Evolutionary conservation across 1,139 yeast species (phyloP).

Genomic region (Lodderomyces theae): DNA sequence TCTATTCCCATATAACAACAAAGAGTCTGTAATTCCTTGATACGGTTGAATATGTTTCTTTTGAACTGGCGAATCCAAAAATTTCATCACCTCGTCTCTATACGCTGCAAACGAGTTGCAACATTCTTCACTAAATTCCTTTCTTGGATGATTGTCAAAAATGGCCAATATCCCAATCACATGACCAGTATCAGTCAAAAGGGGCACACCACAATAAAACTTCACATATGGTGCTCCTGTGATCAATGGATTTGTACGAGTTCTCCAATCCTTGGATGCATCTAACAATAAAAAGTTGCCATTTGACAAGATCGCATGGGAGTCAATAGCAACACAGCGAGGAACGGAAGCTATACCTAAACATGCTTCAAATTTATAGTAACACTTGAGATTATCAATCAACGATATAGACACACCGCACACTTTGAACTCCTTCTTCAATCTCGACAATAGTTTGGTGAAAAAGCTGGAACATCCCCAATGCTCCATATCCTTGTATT

Average conservation of each 20-base stretch:
- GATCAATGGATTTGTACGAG: slow-evolving; percentile 57
- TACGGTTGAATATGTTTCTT: slow-evolving; percentile 5
- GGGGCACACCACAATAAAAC: slow-evolving; percentile 65
- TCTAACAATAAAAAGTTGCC: slow-evolving; percentile 54
- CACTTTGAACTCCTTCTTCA: slow-evolving; percentile 38
- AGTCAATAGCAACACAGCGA: slow-evolving; percentile 58
- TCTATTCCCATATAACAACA: slow-evolving; percentile 4
- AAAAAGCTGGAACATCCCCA: slow-evolving; percentile 50
- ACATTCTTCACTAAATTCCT: slow-evolving; percentile 32
- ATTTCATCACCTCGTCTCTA: slow-evolving; percentile 43
- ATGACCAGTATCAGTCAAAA: slow-evolving; percentile 36
- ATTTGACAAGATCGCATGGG: slow-evolving; percentile 60
- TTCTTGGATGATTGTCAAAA: slow-evolving; percentile 50
- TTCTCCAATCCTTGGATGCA: slow-evolving; percentile 68
- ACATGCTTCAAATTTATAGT: slow-evolving; percentile 48
- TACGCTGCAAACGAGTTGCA: slow-evolving; percentile 33
- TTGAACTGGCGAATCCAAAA: slow-evolving; percentile 36
- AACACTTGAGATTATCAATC: slow-evolving; percentile 46
- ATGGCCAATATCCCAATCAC: slow-evolving; percentile 61
- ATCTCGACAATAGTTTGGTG: slow-evolving; percentile 32
- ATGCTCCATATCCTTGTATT: slow-evolving; percentile 40
- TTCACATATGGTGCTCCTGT: slow-evolving; percentile 56
- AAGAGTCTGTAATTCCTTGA: slow-evolving; percentile 1
- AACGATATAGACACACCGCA: slow-evolving; percentile 59
- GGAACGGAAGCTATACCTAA: slow-evolving; percentile 50